Evolutionary conservation across 805 yeast species (phyloP).

Genomic region (Sugiyamaella marilandica): DNA sequence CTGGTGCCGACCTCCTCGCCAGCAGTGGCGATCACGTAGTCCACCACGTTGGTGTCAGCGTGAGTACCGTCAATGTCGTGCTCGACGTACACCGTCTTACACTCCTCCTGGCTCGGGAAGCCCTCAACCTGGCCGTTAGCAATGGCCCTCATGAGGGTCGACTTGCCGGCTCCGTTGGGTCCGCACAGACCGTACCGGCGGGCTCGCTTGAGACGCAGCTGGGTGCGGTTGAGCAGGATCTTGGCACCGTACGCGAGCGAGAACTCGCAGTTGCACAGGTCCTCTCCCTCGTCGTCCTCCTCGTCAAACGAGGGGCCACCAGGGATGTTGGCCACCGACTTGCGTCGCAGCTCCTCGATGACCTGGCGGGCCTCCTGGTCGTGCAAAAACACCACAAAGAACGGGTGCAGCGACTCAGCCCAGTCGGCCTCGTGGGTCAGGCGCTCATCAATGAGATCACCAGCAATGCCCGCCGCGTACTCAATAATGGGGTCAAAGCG

Average conservation of each 20-base stretch:
- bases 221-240: constrained; percentile 99
- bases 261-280: constrained; percentile 99
- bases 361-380: constrained; percentile 84
- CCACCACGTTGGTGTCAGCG: constrained; percentile 91
- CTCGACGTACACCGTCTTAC: constrained; percentile 99
- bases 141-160: constrained; percentile 94
- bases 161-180: constrained; percentile 98
- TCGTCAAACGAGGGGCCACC: constrained; percentile 80
- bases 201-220: constrained; percentile 90
- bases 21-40: constrained; percentile 83
- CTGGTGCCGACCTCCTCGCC: constrained; percentile 68
- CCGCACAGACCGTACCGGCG: constrained; percentile 99
- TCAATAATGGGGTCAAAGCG: constrained; percentile 75
- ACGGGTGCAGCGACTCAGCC: constrained; percentile 84
- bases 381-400: constrained; percentile 93
- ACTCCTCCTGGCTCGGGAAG: constrained; percentile 98
- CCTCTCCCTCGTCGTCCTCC: constrained; percentile 99
- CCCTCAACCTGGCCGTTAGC: constrained; percentile 99
- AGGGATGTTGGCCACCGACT: constrained; percentile 97
- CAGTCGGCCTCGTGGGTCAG: constrained; percentile 87
- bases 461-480: constrained; percentile 94
- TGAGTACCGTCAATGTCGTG: constrained; percentile 99
- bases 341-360: constrained; percentile 91
- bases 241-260: constrained; percentile 99
- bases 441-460: constrained; percentile 99